phyloP scores from a whole-genome alignment of 305 asterid species.

The Fraxinus floribunda region DNA sequence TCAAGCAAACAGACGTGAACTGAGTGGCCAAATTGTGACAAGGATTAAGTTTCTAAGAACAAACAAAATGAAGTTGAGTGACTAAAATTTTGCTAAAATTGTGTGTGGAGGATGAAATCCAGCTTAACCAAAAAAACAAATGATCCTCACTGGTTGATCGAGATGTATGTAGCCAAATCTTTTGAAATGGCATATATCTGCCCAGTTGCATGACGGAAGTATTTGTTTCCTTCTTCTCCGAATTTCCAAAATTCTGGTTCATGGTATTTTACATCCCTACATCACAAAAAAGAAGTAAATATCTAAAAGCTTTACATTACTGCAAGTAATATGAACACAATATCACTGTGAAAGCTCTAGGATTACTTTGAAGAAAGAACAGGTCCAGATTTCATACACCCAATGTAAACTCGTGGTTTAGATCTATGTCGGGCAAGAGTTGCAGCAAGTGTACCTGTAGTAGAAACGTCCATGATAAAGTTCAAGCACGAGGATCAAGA shows the following conservation, averaged over 20 bases:
- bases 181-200: constrained; percentile 52
- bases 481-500: neutral
- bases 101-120: neutral
- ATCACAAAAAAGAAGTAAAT: neutral
- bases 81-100: neutral
- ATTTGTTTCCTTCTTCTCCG: constrained; percentile 50
- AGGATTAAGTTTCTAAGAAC: neutral
- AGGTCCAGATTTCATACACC: constrained; percentile 57
- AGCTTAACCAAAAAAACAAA: neutral
- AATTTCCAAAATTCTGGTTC: constrained; percentile 57
- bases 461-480: neutral
- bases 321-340: neutral
- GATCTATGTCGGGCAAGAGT: constrained; percentile 52
- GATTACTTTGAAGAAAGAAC: constrained; percentile 44
- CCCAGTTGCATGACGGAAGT: constrained; percentile 53
- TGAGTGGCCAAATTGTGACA: neutral
- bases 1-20: neutral
- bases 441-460: constrained; percentile 45
- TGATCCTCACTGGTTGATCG: constrained; percentile 45
- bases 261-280: constrained; percentile 47
- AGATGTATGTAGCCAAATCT: constrained; percentile 51
- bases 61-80: neutral
- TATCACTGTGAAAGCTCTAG: constrained; percentile 10
- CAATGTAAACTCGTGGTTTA: constrained; percentile 46
- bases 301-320: constrained; percentile 1